These are phyloP conservation scores for Daldinia concentrica DNA, from an alignment of 495 filamentous ascomycete species.

Conservation along the genomic window DNA sequence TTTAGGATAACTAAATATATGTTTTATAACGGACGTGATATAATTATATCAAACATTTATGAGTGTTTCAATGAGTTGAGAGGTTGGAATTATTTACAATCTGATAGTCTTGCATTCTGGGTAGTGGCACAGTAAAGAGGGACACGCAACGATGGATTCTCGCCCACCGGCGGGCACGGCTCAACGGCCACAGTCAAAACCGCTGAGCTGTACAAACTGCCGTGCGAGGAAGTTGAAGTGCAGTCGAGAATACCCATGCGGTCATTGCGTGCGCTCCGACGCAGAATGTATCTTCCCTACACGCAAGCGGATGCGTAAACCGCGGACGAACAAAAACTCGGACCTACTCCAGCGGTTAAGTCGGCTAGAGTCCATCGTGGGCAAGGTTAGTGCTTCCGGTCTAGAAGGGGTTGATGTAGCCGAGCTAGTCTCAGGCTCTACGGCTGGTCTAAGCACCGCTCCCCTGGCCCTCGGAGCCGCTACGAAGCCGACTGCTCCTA, in stretches of 20 bases:
- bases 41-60: neutral
- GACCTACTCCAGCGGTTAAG: slow-evolving; percentile 74
- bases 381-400: slow-evolving; percentile 50
- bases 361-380: slow-evolving; percentile 77
- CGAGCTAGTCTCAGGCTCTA: neutral
- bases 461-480: slow-evolving; percentile 46
- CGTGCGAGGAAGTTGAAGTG: slow-evolving; percentile 81
- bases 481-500: slow-evolving; percentile 48
- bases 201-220: slow-evolving; percentile 74
- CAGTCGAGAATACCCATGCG: slow-evolving; percentile 70
- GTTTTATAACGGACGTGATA: neutral
- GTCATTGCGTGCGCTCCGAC: slow-evolving; percentile 73
- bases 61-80: neutral
- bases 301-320: slow-evolving; percentile 60
- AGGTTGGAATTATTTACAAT: neutral
- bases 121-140: neutral
- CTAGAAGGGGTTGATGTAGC: slow-evolving; percentile 15
- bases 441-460: slow-evolving; percentile 19
- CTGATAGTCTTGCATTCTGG: neutral
- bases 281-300: slow-evolving; percentile 79
- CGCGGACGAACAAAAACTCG: slow-evolving; percentile 46
- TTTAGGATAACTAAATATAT: neutral
- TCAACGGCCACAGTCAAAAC: slow-evolving; percentile 44
- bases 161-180: neutral
- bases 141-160: slow-evolving; percentile 30